phyloP scores from a whole-genome alignment of 768 basidiomycete species.

The Mycena haematopus region DNA sequence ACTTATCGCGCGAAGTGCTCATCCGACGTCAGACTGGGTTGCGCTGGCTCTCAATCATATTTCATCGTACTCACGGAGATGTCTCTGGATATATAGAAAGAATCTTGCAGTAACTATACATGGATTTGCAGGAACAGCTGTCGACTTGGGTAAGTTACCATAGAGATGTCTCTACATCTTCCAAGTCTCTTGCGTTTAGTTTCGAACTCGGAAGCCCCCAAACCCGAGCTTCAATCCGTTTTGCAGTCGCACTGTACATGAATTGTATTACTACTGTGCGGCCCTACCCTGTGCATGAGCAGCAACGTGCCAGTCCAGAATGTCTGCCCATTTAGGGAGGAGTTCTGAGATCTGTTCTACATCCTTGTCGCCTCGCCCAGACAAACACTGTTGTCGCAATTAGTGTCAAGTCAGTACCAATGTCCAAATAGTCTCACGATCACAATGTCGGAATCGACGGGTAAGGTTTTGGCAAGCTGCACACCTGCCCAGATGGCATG shows the following conservation, averaged over 20 bases:
- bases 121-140: no score
- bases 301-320: conserved; percentile 89
- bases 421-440: conserved; percentile 64
- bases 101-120: no score
- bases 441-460: conserved; percentile 87
- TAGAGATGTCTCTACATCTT: no score
- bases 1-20: conserved; percentile 10
- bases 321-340: conserved; percentile 94
- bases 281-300: conserved; percentile 29
- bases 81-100: background rate
- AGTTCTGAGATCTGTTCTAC: conserved; percentile 96
- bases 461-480: conserved; percentile 80
- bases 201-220: no score
- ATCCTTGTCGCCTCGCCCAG: conserved; percentile 97
- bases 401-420: conserved; percentile 6
- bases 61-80: background rate
- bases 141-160: no score
- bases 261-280: background rate
- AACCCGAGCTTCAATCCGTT: background rate
- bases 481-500: conserved; percentile 97
- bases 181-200: no score
- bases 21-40: conserved; percentile 18
- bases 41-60: conserved; percentile 13
- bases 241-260: background rate
- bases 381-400: conserved; percentile 70